phyloP scores from a whole-genome alignment of 2,329 filamentous ascomycete genomes.

The Decorospora gaudefroyi region DNA sequence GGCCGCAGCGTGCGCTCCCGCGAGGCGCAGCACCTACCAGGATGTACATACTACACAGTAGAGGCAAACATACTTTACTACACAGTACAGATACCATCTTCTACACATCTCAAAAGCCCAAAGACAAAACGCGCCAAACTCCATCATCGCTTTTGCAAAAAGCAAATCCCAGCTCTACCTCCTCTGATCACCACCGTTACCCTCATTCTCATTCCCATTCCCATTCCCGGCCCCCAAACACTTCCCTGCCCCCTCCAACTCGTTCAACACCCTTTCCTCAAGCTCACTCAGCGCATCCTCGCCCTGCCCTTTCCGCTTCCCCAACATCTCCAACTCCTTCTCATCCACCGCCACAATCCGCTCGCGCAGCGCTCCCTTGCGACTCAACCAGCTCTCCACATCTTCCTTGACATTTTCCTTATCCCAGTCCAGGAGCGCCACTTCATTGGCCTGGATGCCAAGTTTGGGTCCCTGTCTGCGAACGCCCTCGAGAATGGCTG shows the following conservation, averaged over 20 bases:
- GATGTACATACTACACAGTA: too few species aligned
- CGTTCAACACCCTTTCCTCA: slow-evolving; percentile 71
- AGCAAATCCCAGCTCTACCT: slow-evolving; percentile 1
- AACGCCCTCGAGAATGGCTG: slow-evolving; percentile 70
- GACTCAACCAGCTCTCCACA: slow-evolving; percentile 78
- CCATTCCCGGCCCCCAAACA: slow-evolving; percentile 42
- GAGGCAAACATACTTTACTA: too few species aligned
- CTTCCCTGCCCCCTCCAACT: slow-evolving; percentile 43
- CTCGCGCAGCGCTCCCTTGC: slow-evolving; percentile 69
- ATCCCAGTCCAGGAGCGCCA: slow-evolving; percentile 78
- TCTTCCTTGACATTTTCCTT: slow-evolving; percentile 73
- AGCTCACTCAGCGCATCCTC: slow-evolving; percentile 58
- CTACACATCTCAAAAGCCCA: neutral
- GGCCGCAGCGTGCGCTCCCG: slow-evolving; percentile 1
- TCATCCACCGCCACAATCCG: slow-evolving; percentile 73
- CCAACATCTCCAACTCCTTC: slow-evolving; percentile 68
- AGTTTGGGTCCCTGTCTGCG: slow-evolving; percentile 52
- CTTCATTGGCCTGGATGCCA: slow-evolving; percentile 62
- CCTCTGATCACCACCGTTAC: slow-evolving; percentile 6
- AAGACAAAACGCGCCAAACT: slow-evolving; percentile 6
- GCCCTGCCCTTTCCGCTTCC: slow-evolving; percentile 38
- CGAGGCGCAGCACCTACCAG: slow-evolving; percentile 6
- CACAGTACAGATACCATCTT: neutral
- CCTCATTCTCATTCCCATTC: slow-evolving; percentile 14
- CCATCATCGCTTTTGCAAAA: slow-evolving; percentile 13